Evolutionary conservation across 352 stramenopile species (phyloP).

Genomic region (Halophytophthora batemanensis): DNA sequence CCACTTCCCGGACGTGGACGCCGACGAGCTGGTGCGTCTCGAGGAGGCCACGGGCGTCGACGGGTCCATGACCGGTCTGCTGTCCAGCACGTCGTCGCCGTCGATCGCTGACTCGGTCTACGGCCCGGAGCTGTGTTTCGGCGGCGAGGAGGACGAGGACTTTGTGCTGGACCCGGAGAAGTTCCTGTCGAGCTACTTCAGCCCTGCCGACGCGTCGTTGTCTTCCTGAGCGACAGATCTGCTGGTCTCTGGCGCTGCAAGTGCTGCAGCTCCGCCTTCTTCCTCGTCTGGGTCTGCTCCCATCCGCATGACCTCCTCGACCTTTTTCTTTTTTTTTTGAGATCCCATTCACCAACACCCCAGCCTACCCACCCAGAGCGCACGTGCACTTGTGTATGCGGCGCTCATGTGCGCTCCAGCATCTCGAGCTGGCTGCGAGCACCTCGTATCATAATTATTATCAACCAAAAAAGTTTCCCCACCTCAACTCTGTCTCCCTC

Average conservation of each 20-base stretch:
- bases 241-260: constrained; percentile 24
- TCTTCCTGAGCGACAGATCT: neutral
- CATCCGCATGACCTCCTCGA: constrained; percentile 28
- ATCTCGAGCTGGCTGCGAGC: constrained; percentile 4
- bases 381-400: constrained; percentile 10
- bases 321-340: constrained; percentile 38
- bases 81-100: constrained; percentile 18
- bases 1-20: constrained; percentile 28
- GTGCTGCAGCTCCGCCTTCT: constrained; percentile 41
- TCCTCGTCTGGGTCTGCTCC: constrained; percentile 30
- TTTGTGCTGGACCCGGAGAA: constrained; percentile 86
- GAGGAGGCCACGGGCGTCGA: constrained; percentile 6
- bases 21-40: constrained; percentile 23
- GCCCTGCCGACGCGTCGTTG: constrained; percentile 31
- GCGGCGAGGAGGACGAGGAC: constrained; percentile 79
- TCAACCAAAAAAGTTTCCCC: constrained; percentile 22
- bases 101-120: constrained; percentile 32
- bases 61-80: neutral
- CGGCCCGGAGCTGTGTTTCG: constrained; percentile 29
- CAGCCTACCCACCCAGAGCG: constrained; percentile 7
- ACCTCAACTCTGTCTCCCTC: neutral
- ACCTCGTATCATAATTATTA: constrained; percentile 45
- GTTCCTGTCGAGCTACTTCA: constrained; percentile 85
- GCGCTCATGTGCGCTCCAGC: constrained; percentile 14
- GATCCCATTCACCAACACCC: constrained; percentile 3